Base-by-base conservation (phyloP, 2,329 filamentous ascomycete species). In the Colletotrichum lentis region DNA sequence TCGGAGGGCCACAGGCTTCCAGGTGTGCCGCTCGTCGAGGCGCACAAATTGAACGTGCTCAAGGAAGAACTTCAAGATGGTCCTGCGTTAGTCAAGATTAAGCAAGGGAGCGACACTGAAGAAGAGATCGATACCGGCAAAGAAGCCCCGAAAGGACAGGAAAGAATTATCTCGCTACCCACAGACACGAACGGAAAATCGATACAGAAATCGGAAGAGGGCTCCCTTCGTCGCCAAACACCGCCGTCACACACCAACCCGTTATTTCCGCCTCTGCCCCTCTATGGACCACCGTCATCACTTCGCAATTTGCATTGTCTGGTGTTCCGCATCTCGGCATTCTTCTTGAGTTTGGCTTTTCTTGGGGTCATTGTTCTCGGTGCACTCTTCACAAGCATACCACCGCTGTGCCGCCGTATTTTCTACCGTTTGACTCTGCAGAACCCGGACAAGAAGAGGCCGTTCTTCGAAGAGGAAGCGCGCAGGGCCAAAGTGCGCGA, bases 181-280 rank as follows among this genome's bases (percentile, higher is more conserved):
- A 63, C 73, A 43, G 41, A 72, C 22, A 69, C 75, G 35, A 78
- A 82, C 62, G 78, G 76, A 60, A 74, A 75, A 35, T 72, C 76
- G 6, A 72, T 80, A 64, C 76, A 83, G 69, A 81, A 81, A 62
- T 80, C 83, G 4, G 80, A 82, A 41, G 83, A 82, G 27, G 81
- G 78, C 14, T 82, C 83, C 18, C 72, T 87, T 20, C 77, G 79
- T 50, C 79, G 76, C 66, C 75, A 83, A 16, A 84, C 84, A 79
- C 89, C 91, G 0, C 88, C 89, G 1, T 89, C 89, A 8, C 85
- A 88, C 71, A 94, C 92, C 2, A 90, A 94, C 72, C 91, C 92
- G 3, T 81, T 97, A 5, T 97, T 97, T 72, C 94, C 94, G 6
- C 92, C 93, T 2, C 78, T 97, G 10, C 94, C 94, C 0, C 81